Evolutionary conservation across 1,139 yeast species (phyloP).

Genomic region (Hyphopichia wangnamkhiaoensis): DNA sequence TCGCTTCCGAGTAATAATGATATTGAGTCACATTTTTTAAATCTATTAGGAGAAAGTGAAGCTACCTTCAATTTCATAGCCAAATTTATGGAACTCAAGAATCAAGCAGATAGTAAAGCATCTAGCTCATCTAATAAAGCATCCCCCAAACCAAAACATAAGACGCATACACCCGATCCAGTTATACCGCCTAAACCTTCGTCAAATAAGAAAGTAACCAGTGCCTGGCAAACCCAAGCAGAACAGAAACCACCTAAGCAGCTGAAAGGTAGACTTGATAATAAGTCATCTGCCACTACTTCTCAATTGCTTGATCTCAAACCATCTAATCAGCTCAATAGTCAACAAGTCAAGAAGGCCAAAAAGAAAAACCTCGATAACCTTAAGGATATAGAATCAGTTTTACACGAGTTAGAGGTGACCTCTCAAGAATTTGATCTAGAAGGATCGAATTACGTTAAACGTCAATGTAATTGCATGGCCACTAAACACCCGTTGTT

Average conservation of each 20-base stretch:
- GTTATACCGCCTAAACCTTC: neutral
- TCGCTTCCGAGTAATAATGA: constrained; percentile 42
- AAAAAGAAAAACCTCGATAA: constrained; percentile 47
- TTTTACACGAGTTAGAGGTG: constrained; percentile 38
- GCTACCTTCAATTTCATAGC: constrained; percentile 41
- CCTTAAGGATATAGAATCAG: constrained; percentile 58
- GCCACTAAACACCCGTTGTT: constrained; percentile 85
- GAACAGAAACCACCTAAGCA: constrained; percentile 20
- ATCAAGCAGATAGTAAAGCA: constrained; percentile 11
- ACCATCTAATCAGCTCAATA: constrained; percentile 19
- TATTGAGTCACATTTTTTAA: constrained; percentile 49
- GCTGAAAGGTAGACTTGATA: constrained; percentile 20
- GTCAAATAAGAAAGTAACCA: neutral
- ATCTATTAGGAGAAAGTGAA: constrained; percentile 55
- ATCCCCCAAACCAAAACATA: neutral
- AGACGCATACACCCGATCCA: neutral
- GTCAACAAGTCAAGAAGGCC: constrained; percentile 27
- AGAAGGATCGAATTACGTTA: constrained; percentile 13
- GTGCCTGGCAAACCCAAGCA: constrained; percentile 12
- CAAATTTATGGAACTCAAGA: constrained; percentile 24
- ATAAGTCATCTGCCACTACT: constrained; percentile 31
- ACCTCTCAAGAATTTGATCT: constrained; percentile 8
- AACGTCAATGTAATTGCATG: constrained; percentile 70
- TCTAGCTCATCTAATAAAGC: too few relatives aligned
- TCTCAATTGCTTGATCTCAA: constrained; percentile 37